Conservation (phyloP, 257 asterid species). For the Nemophila menziesii region DNA sequence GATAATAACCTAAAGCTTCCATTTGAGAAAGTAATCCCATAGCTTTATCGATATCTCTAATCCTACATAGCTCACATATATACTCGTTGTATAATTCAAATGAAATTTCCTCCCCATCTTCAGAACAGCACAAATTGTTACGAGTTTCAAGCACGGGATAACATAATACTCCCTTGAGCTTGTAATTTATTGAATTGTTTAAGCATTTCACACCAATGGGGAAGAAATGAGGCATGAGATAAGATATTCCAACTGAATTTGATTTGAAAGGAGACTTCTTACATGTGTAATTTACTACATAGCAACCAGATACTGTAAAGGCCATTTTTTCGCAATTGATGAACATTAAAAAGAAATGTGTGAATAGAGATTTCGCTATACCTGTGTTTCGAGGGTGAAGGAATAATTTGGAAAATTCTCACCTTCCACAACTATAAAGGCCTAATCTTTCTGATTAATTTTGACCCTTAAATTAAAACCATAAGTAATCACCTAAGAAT, state of each 20-base stretch:
- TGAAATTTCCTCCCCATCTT: slow-evolving; percentile 40
- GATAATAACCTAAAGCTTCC: slow-evolving; percentile 71
- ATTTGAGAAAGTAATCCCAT: slow-evolving; percentile 57
- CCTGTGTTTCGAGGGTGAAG: too few species aligned
- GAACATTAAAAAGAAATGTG: too few species aligned
- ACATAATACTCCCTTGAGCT: background rate
- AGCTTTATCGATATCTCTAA: slow-evolving; percentile 59
- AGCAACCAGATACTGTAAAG: background rate
- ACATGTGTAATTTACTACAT: background rate
- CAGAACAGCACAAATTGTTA: slow-evolving; percentile 7
- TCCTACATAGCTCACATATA: slow-evolving; percentile 48
- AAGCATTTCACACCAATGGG: slow-evolving; percentile 10
- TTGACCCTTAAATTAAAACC: too few species aligned
- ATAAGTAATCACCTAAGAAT: background rate
- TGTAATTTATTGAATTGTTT: background rate
- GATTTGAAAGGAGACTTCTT: background rate
- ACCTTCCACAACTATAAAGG: too few species aligned
- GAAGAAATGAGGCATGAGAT: background rate
- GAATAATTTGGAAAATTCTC: background rate
- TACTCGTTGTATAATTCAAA: slow-evolving; percentile 36
- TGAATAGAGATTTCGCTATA: too few species aligned
- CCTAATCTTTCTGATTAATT: too few species aligned
- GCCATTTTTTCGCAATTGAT: background rate
- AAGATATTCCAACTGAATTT: background rate
- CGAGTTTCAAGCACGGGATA: slow-evolving; percentile 1